These are phyloP conservation scores for Closterium sp. DNA, from an alignment of 139 green algal species.

Conservation along the genomic window DNA sequence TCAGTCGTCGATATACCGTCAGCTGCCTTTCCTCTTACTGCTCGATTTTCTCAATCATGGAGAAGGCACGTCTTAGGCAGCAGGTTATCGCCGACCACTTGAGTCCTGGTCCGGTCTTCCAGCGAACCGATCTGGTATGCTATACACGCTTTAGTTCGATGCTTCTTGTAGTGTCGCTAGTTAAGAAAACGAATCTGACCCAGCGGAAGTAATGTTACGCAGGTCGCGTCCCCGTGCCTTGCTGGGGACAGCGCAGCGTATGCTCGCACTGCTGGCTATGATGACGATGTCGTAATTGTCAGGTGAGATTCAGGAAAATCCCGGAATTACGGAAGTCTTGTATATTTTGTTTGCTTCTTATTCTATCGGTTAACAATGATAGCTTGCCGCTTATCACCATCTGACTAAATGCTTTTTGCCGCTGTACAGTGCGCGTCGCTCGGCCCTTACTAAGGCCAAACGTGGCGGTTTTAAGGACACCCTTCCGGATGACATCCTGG, in stretches of 20 bases:
- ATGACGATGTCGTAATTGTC: constrained; percentile 45
- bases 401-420: constrained; percentile 63
- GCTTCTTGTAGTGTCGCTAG: background rate
- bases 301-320: constrained; percentile 36
- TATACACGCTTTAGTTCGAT: background rate
- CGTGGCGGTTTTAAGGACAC: constrained; percentile 89
- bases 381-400: background rate
- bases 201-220: background rate
- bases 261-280: constrained; percentile 55
- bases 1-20: background rate
- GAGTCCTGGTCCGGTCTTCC: background rate
- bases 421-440: constrained; percentile 70
- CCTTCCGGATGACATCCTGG: constrained; percentile 84
- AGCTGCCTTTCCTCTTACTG: background rate
- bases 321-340: background rate
- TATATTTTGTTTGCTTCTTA: background rate
- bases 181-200: background rate
- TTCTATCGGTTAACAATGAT: constrained; percentile 6
- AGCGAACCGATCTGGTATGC: constrained; percentile 1
- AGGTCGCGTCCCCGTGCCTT: constrained; percentile 62
- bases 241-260: constrained; percentile 85
- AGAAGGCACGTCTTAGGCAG: constrained; percentile 51
- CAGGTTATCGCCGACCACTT: constrained; percentile 58
- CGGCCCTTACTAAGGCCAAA: constrained; percentile 85
- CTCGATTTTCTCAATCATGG: constrained; percentile 5